Conservation (phyloP, 352 stramenopile species). For the Phytophthora litchii region DNA sequence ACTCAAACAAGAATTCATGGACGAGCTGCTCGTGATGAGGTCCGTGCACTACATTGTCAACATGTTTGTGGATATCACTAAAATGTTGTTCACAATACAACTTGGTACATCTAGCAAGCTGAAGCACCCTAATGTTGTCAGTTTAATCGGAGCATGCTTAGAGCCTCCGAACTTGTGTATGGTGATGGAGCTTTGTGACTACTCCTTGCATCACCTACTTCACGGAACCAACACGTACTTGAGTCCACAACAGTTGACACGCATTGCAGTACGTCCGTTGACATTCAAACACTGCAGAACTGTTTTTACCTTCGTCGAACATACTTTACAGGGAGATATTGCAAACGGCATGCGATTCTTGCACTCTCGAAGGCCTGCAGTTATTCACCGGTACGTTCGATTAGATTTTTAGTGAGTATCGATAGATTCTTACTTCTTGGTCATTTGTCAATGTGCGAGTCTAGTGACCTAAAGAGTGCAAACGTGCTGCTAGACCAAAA, state of each 20-base stretch:
- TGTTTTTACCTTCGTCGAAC: not conserved
- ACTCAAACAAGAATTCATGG: constrained; percentile 93
- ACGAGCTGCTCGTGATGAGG: constrained; percentile 93
- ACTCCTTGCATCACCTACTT: constrained; percentile 70
- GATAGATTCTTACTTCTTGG: not conserved
- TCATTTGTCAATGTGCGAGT: not conserved
- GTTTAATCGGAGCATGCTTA: constrained; percentile 73
- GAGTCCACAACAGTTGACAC: constrained; percentile 56
- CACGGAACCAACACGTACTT: constrained; percentile 59
- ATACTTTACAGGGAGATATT: constrained; percentile 61
- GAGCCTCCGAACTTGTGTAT: constrained; percentile 83
- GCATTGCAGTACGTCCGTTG: constrained; percentile 43
- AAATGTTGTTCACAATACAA: not conserved
- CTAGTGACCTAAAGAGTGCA: constrained; percentile 89
- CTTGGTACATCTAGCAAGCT: constrained; percentile 43
- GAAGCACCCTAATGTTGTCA: constrained; percentile 77
- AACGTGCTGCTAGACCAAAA: constrained; percentile 86
- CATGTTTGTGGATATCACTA: not conserved
- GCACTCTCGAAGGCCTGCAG: constrained; percentile 73
- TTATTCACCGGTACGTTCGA: constrained; percentile 80
- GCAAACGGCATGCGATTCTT: constrained; percentile 89
- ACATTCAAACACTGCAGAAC: not conserved
- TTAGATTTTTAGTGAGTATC: not conserved
- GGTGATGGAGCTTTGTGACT: constrained; percentile 80
- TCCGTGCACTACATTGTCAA: constrained; percentile 11